Evolutionary conservation across 2,329 filamentous ascomycete species (phyloP).

Genomic region (Tolypocladium nubicola): DNA sequence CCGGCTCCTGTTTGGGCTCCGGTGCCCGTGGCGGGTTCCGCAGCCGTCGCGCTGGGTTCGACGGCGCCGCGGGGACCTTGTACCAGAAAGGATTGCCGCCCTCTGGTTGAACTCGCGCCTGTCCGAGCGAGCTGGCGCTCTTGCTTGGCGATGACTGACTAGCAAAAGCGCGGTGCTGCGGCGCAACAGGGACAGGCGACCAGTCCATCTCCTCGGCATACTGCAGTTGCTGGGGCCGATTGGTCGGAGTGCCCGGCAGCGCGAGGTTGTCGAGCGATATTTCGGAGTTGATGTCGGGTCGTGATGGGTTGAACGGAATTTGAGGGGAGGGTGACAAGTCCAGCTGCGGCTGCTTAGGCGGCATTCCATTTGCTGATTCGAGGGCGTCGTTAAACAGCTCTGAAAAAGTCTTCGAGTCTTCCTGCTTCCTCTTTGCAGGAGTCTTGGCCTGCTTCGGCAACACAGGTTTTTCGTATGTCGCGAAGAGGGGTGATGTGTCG

Average conservation of each 20-base stretch:
- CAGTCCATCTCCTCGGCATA: constrained; percentile 62
- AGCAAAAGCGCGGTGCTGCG: constrained; percentile 45
- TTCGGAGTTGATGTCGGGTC: constrained; percentile 2
- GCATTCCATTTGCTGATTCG: constrained; percentile 12
- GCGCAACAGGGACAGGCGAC: constrained; percentile 53
- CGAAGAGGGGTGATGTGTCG: constrained; percentile 48
- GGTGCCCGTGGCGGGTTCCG: constrained; percentile 51
- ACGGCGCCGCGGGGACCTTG: constrained; percentile 58
- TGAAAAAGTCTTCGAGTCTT: constrained; percentile 31
- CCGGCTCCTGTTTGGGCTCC: constrained; percentile 35
- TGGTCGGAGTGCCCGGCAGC: constrained; percentile 9
- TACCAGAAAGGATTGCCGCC: constrained; percentile 52
- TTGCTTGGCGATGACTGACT: constrained; percentile 27
- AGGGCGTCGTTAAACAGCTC: constrained; percentile 25
- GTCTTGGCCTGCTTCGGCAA: constrained; percentile 15
- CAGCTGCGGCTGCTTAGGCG: constrained; percentile 3
- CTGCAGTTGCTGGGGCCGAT: constrained; percentile 13
- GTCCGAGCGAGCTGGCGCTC: constrained; percentile 32
- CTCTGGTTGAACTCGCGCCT: constrained; percentile 32
- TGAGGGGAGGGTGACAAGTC: constrained; percentile 10
- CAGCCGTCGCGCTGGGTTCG: constrained; percentile 50
- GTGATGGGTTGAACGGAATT: neutral
- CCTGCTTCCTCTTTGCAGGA: constrained; percentile 12
- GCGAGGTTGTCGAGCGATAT: constrained; percentile 4
- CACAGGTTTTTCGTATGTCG: constrained; percentile 10